These are phyloP conservation scores for Alternaria sp. DNA, from an alignment of 2,329 filamentous ascomycete genomes.

Conservation along the genomic window DNA sequence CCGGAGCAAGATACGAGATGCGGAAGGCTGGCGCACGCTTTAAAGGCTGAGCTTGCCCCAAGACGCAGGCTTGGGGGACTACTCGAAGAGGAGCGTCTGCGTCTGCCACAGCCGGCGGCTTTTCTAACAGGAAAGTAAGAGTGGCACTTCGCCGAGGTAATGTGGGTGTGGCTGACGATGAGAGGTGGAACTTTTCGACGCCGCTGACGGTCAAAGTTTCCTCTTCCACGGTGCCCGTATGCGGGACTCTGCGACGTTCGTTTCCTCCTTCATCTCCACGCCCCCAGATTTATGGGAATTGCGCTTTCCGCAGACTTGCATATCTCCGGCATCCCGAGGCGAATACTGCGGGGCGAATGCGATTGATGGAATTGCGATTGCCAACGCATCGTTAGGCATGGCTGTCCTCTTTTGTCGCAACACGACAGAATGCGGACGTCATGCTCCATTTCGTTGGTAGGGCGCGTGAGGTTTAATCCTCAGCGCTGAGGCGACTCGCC, in stretches of 20 bases:
- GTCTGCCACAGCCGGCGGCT: conserved; percentile 7
- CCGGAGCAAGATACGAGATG: conserved; percentile 19
- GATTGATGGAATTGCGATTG: conserved; percentile 7
- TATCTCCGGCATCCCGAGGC: neutral
- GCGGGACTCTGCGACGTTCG: conserved; percentile 6
- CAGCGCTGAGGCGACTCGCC: neutral
- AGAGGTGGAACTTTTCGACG: conserved; percentile 28
- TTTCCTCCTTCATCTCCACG: conserved; percentile 9
- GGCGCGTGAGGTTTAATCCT: neutral
- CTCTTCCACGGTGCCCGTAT: conserved; percentile 4
- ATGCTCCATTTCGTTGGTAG: neutral
- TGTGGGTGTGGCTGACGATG: conserved; percentile 13
- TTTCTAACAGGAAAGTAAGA: conserved; percentile 1
- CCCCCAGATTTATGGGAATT: neutral
- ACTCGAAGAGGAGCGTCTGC: neutral
- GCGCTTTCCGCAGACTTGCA: neutral
- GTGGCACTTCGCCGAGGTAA: conserved; percentile 8
- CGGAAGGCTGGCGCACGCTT: conserved; percentile 11
- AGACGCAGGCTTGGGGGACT: conserved; percentile 2
- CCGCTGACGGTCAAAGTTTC: conserved; percentile 13
- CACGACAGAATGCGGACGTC: neutral
- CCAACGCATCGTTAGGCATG: neutral
- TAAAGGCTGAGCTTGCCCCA: conserved; percentile 9
- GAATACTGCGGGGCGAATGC: neutral
- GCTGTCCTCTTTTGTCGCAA: conserved; percentile 2